These are phyloP conservation scores for Thymus quinquecostatus DNA, from an alignment of 257 asterid genomes.

Conservation along the genomic window DNA sequence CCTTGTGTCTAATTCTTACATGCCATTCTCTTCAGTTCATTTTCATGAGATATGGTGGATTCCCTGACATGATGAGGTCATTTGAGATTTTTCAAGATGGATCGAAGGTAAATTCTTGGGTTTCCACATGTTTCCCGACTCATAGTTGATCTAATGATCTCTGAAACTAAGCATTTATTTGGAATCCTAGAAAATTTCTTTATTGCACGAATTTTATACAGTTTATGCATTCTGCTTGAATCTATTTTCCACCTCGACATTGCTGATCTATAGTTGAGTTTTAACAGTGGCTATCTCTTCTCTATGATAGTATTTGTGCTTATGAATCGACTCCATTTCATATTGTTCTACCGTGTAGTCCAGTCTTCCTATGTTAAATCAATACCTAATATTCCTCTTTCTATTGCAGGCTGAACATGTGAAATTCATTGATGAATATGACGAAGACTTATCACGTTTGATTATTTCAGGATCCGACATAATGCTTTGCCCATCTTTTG, in stretches of 20 bases:
- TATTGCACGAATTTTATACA: neutral
- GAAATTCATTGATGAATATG: constrained; percentile 57
- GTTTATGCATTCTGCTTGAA: neutral
- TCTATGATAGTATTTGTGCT: too few relatives aligned
- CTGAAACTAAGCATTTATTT: neutral
- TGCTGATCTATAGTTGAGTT: neutral
- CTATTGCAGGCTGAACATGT: constrained; percentile 55
- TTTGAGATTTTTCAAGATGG: constrained; percentile 53
- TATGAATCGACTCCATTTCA: too few relatives aligned
- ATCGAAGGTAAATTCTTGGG: constrained; percentile 50
- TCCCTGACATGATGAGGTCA: constrained; percentile 36
- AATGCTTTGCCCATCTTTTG: constrained; percentile 67
- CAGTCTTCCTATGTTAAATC: too few relatives aligned
- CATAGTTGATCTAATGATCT: neutral
- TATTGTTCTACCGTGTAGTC: too few relatives aligned
- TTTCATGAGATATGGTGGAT: constrained; percentile 56
- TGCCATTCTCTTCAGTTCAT: constrained; percentile 52
- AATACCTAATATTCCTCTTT: too few relatives aligned
- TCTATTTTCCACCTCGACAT: neutral
- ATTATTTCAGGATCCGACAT: constrained; percentile 77
- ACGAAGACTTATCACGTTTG: constrained; percentile 67
- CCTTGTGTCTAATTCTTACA: constrained; percentile 23
- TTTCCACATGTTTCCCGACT: neutral
- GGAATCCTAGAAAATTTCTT: neutral
- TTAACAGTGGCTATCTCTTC: too few relatives aligned